Evolutionary conservation across 2,329 filamentous ascomycete genomes (phyloP).

Genomic region (Coleophoma crateriformis): DNA sequence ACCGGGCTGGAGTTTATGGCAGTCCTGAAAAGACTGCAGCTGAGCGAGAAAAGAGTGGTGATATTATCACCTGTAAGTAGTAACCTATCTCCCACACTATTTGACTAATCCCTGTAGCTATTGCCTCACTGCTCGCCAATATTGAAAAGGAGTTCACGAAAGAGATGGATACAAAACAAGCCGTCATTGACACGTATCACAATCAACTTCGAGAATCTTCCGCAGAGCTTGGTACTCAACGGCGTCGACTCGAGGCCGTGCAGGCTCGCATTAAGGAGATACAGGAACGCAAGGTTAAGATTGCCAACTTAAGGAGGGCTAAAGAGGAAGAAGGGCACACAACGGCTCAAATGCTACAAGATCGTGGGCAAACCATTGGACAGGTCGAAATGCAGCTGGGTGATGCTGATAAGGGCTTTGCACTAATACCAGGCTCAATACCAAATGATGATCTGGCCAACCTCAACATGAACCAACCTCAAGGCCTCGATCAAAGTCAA

Average conservation of each 20-base stretch:
- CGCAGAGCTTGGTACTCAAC: slow-evolving; percentile 70
- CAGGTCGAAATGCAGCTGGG: slow-evolving; percentile 43
- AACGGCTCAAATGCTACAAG: slow-evolving; percentile 41
- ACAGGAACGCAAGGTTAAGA: slow-evolving; percentile 62
- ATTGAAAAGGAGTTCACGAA: slow-evolving; percentile 74
- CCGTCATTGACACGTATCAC: slow-evolving; percentile 77
- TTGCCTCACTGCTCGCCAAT: slow-evolving; percentile 75
- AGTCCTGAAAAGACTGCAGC: slow-evolving; percentile 40
- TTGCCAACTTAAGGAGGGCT: slow-evolving; percentile 71
- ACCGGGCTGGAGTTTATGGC: slow-evolving; percentile 37
- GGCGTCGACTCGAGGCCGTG: slow-evolving; percentile 66
- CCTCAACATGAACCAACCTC: slow-evolving; percentile 29
- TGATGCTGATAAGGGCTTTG: slow-evolving; percentile 27
- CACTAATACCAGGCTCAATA: slow-evolving; percentile 9
- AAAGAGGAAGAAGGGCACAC: slow-evolving; percentile 62
- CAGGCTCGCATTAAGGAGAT: slow-evolving; percentile 59
- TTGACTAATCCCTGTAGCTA: slow-evolving; percentile 48
- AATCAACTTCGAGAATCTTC: slow-evolving; percentile 75
- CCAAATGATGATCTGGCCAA: slow-evolving; percentile 12
- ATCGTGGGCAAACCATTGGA: slow-evolving; percentile 41
- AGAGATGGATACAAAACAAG: slow-evolving; percentile 79
- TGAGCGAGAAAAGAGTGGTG: slow-evolving; percentile 67
- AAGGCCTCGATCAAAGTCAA: slow-evolving; percentile 36
- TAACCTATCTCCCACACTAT: too few relatives aligned
- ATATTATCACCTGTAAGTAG: slow-evolving; percentile 71